Evolutionary conservation across 768 basidiomycete species (phyloP), one percentile per base, ranked within the genome.

Genomic region (Coprinellus aureogranulatus): DNA sequence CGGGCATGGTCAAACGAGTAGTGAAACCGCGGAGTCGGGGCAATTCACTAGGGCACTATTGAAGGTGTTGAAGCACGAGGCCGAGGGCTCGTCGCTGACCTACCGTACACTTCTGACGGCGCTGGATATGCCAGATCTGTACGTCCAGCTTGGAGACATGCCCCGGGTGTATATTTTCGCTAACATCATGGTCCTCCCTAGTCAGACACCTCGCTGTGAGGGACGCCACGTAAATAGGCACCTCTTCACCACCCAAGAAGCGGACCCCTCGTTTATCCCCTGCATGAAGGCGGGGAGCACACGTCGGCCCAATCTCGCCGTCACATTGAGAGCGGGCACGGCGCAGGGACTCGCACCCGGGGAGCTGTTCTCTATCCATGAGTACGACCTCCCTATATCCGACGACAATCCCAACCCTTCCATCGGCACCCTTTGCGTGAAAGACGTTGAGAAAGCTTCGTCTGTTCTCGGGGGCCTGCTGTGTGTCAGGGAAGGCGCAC

Each of bases 131-230:
- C 69, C 70, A 2, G 44, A 11, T 22, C 64, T 65, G 74, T 73
- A n/a, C 8, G n/a, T 34, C 8, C 34, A 16, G 67, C 44, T 9
- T 55, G 5, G 16, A n/a, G n/a, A 10, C 42, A 12, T 8, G 28
- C 30, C 26, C 25, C n/a, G 14, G n/a, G 30, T 34, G 6, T 6
- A 14, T 14, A 34, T 6, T 34, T 34, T 6, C 14, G 34, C 34
- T 34, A 14, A 34, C 34, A 34, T 14, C n/a, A n/a, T n/a, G n/a
- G n/a, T n/a, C 34, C 34, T 34, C 14, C 16, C 31, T 26, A 72
- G 73, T 61, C 73, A 76, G 59, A 71, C 70, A 5, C 71, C 75
- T 0, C 72, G 73, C 51, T 74, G 69, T 31, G 70, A 72, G 58
- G 75, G 75, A 4, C 63, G 65, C 25, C 61, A 71, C 9, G 61